Base-by-base conservation (phyloP, 164 flowering plant species). In the Paratinospora sagittata region DNA sequence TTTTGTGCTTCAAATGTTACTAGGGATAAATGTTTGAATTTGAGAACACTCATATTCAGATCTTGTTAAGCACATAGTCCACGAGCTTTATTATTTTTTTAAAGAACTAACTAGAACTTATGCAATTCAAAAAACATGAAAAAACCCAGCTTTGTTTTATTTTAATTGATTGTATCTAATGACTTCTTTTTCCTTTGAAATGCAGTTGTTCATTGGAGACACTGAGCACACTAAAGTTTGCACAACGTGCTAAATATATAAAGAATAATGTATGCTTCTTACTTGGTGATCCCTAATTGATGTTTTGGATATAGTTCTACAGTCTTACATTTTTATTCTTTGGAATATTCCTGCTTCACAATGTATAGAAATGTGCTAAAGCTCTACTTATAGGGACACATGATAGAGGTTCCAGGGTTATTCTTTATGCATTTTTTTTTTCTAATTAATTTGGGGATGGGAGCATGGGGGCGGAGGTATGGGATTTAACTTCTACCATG, bases 221-320 rank as follows among this genome's bases (percentile, higher is more conserved):
- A 11, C 70, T 93, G 67, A 90, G 98, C 88, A 96, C 99, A 12
- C 75, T 96, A 78, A 96, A 96, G 82, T 96, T 96, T 85, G 99
- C 99, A n/a, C 98, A 96, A 68, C 96, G 99, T 62, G 99, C 99
- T 49, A 96, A 96, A 76, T 90, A 88, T 57, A 90, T 96, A n/a
- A 91, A 89, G 76, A 96, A 96, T 80, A 92, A 96, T 86, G 99
- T 96, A 87, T 60, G 93, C 72, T 9, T 71, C 65, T 27, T 41
- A 33, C 12, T 70, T 65, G 4, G 16, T 37, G 36, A 64, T 57
- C 70, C 21, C 63, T 13, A 14, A 14, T 24, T 24, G 30, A 17
- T 19, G 16, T 30, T 4, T 63, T 55, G 61, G 61, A 55, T n/a
- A 55, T 3, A n/a, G 14, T 10, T 43, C 12, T 1, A 43, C 45